phyloP scores from a whole-genome alignment of 1,284 basidiomycete genomes.

The Tremellales sp. region DNA sequence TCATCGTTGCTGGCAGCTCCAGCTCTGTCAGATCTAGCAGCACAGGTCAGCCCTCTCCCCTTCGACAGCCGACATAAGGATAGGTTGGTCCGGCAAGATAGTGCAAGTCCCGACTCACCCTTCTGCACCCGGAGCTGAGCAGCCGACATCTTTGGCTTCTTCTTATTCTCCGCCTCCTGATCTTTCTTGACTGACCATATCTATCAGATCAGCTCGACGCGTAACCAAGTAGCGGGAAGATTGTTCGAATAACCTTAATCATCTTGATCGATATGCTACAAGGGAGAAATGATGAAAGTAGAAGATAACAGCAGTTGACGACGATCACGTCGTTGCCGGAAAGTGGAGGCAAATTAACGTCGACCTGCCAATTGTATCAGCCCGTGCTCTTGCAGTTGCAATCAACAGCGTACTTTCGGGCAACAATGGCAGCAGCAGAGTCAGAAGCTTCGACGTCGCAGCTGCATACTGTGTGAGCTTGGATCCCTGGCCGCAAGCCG shows the following conservation, averaged over 20 bases:
- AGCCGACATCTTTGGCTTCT: conserved; percentile 93
- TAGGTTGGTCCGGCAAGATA: not conserved
- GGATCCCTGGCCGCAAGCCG: not conserved
- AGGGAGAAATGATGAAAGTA: not conserved
- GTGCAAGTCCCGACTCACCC: conserved; percentile 56
- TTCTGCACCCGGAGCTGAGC: conserved; percentile 98
- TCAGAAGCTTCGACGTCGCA: not conserved
- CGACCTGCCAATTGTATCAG: too few species aligned
- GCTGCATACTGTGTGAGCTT: conserved; percentile 26
- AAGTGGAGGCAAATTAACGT: too few species aligned
- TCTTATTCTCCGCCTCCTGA: conserved; percentile 88
- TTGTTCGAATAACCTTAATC: not conserved
- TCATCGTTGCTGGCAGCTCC: conserved; percentile 93
- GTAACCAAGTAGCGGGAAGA: not conserved
- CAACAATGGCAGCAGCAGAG: not conserved
- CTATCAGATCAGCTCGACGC: conserved; percentile 50
- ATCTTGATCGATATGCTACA: not conserved
- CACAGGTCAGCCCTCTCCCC: not conserved
- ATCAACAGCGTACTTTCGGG: too few species aligned
- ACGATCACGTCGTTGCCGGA: too few species aligned
- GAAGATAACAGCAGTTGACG: not conserved
- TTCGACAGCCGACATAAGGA: not conserved
- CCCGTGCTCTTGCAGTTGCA: too few species aligned
- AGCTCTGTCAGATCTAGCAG: conserved; percentile 86
- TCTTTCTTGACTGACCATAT: conserved; percentile 97